These are phyloP conservation scores for Diddensiella transvaalensis DNA, from an alignment of 805 yeast species.

Conservation along the genomic window DNA sequence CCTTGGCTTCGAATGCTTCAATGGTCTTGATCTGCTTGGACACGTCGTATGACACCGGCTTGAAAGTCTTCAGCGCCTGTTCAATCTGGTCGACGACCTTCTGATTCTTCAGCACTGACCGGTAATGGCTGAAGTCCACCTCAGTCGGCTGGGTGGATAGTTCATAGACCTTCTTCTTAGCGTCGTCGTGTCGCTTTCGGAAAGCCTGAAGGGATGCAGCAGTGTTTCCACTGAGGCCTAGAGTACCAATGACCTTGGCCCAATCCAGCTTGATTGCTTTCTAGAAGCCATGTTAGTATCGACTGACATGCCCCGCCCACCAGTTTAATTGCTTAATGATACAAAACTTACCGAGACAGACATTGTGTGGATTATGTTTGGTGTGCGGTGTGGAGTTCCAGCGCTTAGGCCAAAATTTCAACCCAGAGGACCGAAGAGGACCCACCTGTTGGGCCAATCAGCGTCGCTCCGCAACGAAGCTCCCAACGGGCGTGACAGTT, in stretches of 20 bases:
- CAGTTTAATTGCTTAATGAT: too few species aligned
- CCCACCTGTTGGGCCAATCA: too few species aligned
- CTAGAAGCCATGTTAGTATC: too few species aligned
- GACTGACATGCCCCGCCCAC: not conserved
- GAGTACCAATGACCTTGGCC: conserved; percentile 82
- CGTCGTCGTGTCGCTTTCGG: conserved; percentile 98
- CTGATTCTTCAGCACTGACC: conserved; percentile 73
- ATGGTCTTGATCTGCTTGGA: conserved; percentile 88
- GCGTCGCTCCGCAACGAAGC: too few species aligned
- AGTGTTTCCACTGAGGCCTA: conserved; percentile 91
- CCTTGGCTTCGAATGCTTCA: conserved; percentile 91
- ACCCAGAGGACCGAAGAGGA: too few species aligned
- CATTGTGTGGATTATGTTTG: too few species aligned
- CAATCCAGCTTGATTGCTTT: conserved; percentile 83
- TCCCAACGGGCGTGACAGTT: too few species aligned
- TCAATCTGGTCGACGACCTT: conserved; percentile 78
- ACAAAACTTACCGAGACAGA: conserved; percentile 9
- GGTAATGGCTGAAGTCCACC: conserved; percentile 82
- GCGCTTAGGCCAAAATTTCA: too few species aligned
- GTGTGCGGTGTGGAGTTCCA: too few species aligned
- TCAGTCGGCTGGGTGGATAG: conserved; percentile 68
- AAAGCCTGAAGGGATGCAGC: conserved; percentile 83
- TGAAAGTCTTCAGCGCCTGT: conserved; percentile 67
- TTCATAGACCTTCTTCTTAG: conserved; percentile 73
- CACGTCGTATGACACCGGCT: conserved; percentile 81